Evolutionary conservation across 306 rosid genomes (phyloP).

Genomic region (Castanea sativa): DNA sequence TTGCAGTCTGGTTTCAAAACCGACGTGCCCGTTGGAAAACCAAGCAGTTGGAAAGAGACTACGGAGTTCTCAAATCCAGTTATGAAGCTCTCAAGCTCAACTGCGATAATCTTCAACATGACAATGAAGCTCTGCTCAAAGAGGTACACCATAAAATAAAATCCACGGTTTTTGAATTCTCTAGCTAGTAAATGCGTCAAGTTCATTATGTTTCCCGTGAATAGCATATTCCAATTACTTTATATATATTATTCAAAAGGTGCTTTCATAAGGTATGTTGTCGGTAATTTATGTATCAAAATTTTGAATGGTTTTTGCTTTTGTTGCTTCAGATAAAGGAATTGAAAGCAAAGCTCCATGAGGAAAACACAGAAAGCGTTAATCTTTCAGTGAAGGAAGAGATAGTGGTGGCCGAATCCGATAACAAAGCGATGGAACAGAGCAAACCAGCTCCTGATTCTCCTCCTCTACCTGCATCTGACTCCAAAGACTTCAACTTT

Average conservation of each 20-base stretch:
- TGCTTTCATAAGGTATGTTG: no score
- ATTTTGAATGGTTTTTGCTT: background rate
- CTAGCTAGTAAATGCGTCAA: background rate
- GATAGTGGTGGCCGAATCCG: slow-evolving; percentile 35
- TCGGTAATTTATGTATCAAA: background rate
- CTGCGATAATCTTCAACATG: slow-evolving; percentile 57
- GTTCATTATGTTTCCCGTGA: background rate
- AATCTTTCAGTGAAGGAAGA: slow-evolving; percentile 66
- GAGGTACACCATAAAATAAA: slow-evolving; percentile 41
- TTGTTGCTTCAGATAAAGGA: slow-evolving; percentile 58
- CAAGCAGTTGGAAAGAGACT: slow-evolving; percentile 88
- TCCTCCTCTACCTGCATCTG: slow-evolving; percentile 36
- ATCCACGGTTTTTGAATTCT: background rate
- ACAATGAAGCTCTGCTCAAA: slow-evolving; percentile 64
- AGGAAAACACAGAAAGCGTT: slow-evolving; percentile 56
- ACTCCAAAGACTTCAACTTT: slow-evolving; percentile 39
- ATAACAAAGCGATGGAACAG: slow-evolving; percentile 23
- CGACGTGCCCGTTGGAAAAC: slow-evolving; percentile 99
- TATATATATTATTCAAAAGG: no score
- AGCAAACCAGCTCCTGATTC: slow-evolving; percentile 23
- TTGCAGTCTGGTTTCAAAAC: slow-evolving; percentile 98
- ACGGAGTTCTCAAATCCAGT: slow-evolving; percentile 69
- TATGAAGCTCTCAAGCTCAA: slow-evolving; percentile 60
- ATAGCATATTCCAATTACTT: background rate
- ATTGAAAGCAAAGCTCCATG: slow-evolving; percentile 59